Percentiles rank a stretch among this genome's conserved stretches.
Conservation (phyloP, 768 basidiomycete genomes). For the Hypholoma fasciculare region DNA sequence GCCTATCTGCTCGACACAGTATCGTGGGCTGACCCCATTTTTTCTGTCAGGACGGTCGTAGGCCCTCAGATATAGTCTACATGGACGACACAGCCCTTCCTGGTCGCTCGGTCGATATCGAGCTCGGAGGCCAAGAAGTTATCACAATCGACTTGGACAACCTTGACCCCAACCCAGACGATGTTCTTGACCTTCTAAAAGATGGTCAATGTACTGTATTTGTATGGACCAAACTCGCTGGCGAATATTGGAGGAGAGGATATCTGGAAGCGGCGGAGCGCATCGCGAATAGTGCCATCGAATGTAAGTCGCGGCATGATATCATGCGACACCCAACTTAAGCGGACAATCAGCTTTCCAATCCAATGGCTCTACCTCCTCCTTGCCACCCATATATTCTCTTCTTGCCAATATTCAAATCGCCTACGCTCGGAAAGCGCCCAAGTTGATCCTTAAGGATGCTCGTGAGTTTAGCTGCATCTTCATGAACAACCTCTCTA, state of each 20-base stretch:
- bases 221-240: conserved; percentile 82
- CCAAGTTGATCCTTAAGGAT: conserved; percentile 71
- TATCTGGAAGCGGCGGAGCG: conserved; percentile 75
- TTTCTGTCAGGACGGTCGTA: neutral
- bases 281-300: conserved; percentile 66
- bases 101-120: conserved; percentile 71
- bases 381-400: conserved; percentile 73
- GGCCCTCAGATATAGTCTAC: neutral
- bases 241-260: conserved; percentile 86
- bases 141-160: conserved; percentile 89
- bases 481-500: neutral
- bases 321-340: neutral
- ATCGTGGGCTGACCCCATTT: no score
- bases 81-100: conserved; percentile 36
- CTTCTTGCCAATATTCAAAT: conserved; percentile 87
- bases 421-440: conserved; percentile 77
- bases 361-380: conserved; percentile 45
- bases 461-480: conserved; percentile 57
- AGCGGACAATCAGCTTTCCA: conserved; percentile 45
- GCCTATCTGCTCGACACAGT: no score
- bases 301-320: conserved; percentile 52
- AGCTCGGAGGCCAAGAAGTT: conserved; percentile 80
- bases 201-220: conserved; percentile 72
- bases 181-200: conserved; percentile 70
- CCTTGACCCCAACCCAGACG: conserved; percentile 77